These are phyloP conservation scores for Phoma sp. DNA, from an alignment of 2,329 filamentous ascomycete species.

Conservation along the genomic window DNA sequence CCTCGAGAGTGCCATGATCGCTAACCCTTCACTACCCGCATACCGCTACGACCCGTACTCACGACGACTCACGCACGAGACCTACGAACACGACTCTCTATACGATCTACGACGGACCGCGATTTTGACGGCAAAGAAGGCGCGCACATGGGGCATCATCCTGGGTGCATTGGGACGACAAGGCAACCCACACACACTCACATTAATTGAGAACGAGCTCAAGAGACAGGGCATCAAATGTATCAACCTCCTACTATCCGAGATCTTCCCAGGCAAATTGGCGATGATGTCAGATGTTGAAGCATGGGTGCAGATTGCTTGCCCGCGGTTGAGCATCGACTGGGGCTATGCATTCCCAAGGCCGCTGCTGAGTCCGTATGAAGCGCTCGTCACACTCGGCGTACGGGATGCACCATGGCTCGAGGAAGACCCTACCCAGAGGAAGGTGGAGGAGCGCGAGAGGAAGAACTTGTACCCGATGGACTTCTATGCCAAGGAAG, in stretches of 20 bases:
- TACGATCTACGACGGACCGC: constrained; percentile 79
- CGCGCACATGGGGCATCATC: constrained; percentile 93
- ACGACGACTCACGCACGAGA: constrained; percentile 86
- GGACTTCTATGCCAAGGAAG: constrained; percentile 97
- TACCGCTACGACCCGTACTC: constrained; percentile 98
- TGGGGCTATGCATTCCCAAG: constrained; percentile 97
- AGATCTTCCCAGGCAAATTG: constrained; percentile 96
- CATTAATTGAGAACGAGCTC: constrained; percentile 81
- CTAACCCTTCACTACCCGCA: constrained; percentile 88
- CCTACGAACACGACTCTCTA: constrained; percentile 91
- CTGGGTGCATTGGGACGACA: constrained; percentile 91
- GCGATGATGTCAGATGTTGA: constrained; percentile 93
- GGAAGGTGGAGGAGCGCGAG: constrained; percentile 49
- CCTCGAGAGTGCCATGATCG: constrained; percentile 98
- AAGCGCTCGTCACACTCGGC: constrained; percentile 89
- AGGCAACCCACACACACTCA: constrained; percentile 92
- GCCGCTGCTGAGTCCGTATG: constrained; percentile 90
- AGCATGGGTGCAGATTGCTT: constrained; percentile 98
- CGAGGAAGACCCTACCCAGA: constrained; percentile 42
- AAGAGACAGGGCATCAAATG: constrained; percentile 76
- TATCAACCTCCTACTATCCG: constrained; percentile 85
- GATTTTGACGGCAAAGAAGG: constrained; percentile 75
- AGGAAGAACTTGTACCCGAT: constrained; percentile 81
- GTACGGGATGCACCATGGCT: constrained; percentile 72
- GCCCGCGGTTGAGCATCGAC: constrained; percentile 95